These are phyloP conservation scores for Dioszegia hungarica DNA, from an alignment of 768 basidiomycete species.

Conservation along the genomic window DNA sequence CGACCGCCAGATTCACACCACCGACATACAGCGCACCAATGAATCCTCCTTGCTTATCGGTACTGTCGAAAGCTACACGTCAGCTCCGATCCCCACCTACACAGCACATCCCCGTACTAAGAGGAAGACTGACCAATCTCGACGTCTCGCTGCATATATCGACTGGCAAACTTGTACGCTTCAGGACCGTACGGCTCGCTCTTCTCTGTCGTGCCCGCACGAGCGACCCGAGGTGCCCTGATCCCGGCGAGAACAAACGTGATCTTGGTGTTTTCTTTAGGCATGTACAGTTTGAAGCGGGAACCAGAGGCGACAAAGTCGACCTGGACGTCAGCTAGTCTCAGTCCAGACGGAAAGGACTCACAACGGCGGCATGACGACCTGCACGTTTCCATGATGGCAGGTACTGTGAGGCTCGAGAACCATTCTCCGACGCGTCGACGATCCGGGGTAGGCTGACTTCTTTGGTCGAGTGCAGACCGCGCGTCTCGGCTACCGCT, in stretches of 20 bases:
- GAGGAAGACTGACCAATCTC: conserved; percentile 60
- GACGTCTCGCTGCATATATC: conserved; percentile 89
- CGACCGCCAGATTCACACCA: conserved; percentile 78
- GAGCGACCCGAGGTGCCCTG: conserved; percentile 79
- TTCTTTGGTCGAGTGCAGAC: conserved; percentile 91
- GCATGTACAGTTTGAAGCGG: conserved; percentile 88
- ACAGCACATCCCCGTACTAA: background rate
- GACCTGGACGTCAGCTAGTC: conserved; percentile 51
- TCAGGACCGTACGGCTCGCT: conserved; percentile 83
- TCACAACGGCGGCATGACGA: conserved; percentile 64
- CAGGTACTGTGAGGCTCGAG: conserved; percentile 79
- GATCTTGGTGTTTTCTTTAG: conserved; percentile 86
- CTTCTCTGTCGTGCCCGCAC: conserved; percentile 66
- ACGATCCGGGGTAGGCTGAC: conserved; percentile 69
- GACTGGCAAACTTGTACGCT: conserved; percentile 70
- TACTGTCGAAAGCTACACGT: conserved; percentile 62
- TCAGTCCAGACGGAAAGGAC: background rate
- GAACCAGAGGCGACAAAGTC: conserved; percentile 93
- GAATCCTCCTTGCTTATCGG: conserved; percentile 93
- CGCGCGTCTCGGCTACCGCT: conserved; percentile 69
- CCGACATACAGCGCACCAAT: conserved; percentile 81
- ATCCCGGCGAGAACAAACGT: conserved; percentile 91
- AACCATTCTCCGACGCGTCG: conserved; percentile 81
- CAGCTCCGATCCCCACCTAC: background rate
- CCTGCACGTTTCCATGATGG: conserved; percentile 87